These are phyloP conservation scores for Papiliotrema terrestris DNA, from an alignment of 1,284 basidiomycete species.

Conservation along the genomic window DNA sequence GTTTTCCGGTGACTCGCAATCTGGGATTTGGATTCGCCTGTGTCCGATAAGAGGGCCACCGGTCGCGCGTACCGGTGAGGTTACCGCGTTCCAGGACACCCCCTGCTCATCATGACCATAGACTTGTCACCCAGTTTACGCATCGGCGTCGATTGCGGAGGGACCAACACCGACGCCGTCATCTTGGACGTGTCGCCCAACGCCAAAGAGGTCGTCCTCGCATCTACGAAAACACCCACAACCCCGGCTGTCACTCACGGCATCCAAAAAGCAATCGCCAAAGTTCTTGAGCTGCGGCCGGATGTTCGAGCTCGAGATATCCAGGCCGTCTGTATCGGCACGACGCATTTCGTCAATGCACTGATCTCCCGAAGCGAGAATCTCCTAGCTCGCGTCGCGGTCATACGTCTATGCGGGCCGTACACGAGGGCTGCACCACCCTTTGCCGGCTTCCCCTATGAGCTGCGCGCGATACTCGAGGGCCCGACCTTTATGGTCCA, in stretches of 20 bases:
- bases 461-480: slow-evolving; percentile 27
- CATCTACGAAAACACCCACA: slow-evolving; percentile 55
- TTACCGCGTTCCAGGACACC: too few relatives aligned
- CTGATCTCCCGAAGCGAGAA: slow-evolving; percentile 26
- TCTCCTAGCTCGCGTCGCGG: slow-evolving; percentile 30
- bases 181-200: slow-evolving; percentile 51
- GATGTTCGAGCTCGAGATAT: slow-evolving; percentile 9
- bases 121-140: slow-evolving; percentile 11
- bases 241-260: slow-evolving; percentile 55
- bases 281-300: slow-evolving; percentile 3
- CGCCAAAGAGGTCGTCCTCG: slow-evolving; percentile 43
- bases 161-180: slow-evolving; percentile 54
- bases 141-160: slow-evolving; percentile 54
- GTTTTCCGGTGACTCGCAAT: too few relatives aligned
- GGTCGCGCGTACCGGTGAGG: too few relatives aligned
- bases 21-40: too few relatives aligned
- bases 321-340: slow-evolving; percentile 34
- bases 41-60: too few relatives aligned
- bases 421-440: slow-evolving; percentile 28
- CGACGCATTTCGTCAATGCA: slow-evolving; percentile 41
- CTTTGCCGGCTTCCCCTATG: slow-evolving; percentile 34
- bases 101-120: slow-evolving; percentile 2
- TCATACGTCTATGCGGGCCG: slow-evolving; percentile 36
- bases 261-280: slow-evolving; percentile 37
- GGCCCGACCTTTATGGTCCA: slow-evolving; percentile 29